Percentiles rank a stretch among this genome's conserved stretches.
phyloP scores from a whole-genome alignment of 2,329 filamentous ascomycete genomes.

The Trichoderma afroharzianum region DNA sequence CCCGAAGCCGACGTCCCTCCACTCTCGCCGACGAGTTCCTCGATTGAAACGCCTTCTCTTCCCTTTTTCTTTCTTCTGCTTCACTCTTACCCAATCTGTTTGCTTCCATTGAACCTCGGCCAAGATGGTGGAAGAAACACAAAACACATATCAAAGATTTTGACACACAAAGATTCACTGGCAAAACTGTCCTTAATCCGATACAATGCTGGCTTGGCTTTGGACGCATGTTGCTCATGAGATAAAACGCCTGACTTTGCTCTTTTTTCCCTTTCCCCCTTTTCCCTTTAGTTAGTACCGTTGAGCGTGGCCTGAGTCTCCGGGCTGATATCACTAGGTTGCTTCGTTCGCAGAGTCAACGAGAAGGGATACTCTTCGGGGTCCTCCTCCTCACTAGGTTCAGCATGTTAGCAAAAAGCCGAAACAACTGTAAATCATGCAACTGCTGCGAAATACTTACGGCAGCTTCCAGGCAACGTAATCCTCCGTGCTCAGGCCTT shows the following conservation, averaged over 20 bases:
- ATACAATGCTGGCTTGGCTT: constrained; percentile 1
- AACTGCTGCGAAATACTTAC: constrained; percentile 56
- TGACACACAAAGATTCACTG: background rate
- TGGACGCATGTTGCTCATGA: background rate
- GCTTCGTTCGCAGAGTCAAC: constrained; percentile 54
- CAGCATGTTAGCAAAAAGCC: constrained; percentile 21
- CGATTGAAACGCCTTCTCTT: background rate
- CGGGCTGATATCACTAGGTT: constrained; percentile 34
- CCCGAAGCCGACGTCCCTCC: background rate
- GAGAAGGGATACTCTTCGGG: constrained; percentile 66
- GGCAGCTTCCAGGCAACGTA: constrained; percentile 98
- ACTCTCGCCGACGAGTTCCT: background rate
- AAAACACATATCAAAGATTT: constrained; percentile 11
- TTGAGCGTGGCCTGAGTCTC: constrained; percentile 21
- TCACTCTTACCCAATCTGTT: constrained; percentile 10
- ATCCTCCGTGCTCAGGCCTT: constrained; percentile 92
- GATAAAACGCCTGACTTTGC: background rate
- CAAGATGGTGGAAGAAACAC: background rate
- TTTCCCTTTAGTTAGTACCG: constrained; percentile 14
- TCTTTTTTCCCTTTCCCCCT: background rate
- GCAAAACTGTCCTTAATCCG: background rate
- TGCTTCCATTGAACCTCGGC: background rate
- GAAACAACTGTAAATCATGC: background rate
- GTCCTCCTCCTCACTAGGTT: constrained; percentile 81
- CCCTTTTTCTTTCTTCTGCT: background rate